These are phyloP conservation scores for Aspergillus panamensis DNA, from an alignment of 495 filamentous ascomycete genomes.

Conservation along the genomic window DNA sequence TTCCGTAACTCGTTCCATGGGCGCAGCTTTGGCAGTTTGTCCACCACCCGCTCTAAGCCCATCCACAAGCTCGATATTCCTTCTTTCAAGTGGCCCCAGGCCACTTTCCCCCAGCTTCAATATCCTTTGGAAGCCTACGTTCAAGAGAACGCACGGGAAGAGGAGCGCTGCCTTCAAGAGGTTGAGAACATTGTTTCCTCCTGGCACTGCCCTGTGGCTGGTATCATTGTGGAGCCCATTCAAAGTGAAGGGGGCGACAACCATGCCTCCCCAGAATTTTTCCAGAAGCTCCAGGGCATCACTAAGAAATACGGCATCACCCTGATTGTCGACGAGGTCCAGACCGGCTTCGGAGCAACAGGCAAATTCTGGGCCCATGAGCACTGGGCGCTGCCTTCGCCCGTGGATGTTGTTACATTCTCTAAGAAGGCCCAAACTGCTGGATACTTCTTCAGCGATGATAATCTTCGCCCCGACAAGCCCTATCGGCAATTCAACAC, in stretches of 20 bases:
- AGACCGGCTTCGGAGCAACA: constrained; percentile 89
- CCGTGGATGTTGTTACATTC: constrained; percentile 98
- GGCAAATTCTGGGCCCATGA: constrained; percentile 99
- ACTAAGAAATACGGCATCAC: constrained; percentile 83
- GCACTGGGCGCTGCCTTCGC: constrained; percentile 81
- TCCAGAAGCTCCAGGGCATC: constrained; percentile 78
- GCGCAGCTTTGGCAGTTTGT: constrained; percentile 86
- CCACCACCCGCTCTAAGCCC: constrained; percentile 91
- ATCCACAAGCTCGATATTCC: constrained; percentile 99
- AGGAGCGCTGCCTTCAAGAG: constrained; percentile 82
- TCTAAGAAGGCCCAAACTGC: constrained; percentile 98
- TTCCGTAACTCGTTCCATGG: constrained; percentile 96
- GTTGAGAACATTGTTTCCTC: constrained; percentile 80
- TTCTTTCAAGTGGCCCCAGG: constrained; percentile 97
- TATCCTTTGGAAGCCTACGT: constrained; percentile 85
- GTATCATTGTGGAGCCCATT: constrained; percentile 90
- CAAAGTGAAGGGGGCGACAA: constrained; percentile 99
- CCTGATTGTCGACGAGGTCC: constrained; percentile 97
- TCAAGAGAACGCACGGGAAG: constrained; percentile 77
- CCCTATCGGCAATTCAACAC: constrained; percentile 99
- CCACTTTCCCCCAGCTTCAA: constrained; percentile 82
- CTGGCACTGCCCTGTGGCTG: constrained; percentile 81
- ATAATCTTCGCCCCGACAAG: constrained; percentile 84
- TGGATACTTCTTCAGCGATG: constrained; percentile 92
- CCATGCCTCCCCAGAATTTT: constrained; percentile 92